These are phyloP conservation scores for Cylindrotheca closterium DNA, from an alignment of 108 stramenopile species.

Conservation along the genomic window DNA sequence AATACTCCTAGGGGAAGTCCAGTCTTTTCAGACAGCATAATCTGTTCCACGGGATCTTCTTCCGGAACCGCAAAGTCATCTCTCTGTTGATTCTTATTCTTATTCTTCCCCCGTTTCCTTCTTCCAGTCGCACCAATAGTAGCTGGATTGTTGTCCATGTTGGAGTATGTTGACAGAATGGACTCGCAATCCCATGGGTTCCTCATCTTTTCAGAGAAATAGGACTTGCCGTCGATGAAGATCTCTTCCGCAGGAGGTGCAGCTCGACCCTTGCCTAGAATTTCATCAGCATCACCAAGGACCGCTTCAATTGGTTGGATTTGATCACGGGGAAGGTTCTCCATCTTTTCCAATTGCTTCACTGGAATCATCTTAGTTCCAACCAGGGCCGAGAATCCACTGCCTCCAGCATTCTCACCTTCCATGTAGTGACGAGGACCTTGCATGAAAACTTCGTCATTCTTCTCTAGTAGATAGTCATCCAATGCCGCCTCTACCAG, in stretches of 20 bases:
- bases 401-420: slow-evolving; percentile 50
- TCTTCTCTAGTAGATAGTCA: slow-evolving; percentile 76
- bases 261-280: slow-evolving; percentile 63
- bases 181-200: slow-evolving; percentile 98
- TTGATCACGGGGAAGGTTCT: slow-evolving; percentile 26
- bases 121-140: slow-evolving; percentile 60
- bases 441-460: slow-evolving; percentile 80
- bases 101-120: slow-evolving; percentile 48
- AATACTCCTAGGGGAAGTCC: slow-evolving; percentile 86
- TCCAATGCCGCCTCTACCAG: slow-evolving; percentile 80
- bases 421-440: slow-evolving; percentile 55
- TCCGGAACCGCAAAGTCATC: slow-evolving; percentile 24
- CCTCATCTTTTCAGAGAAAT: slow-evolving; percentile 64
- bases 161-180: slow-evolving; percentile 94
- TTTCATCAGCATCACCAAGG: slow-evolving; percentile 75
- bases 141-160: slow-evolving; percentile 94
- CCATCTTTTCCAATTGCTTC: slow-evolving; percentile 41
- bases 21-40: slow-evolving; percentile 87
- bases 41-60: slow-evolving; percentile 42
- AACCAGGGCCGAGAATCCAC: slow-evolving; percentile 76
- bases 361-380: slow-evolving; percentile 67
- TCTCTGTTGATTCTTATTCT: slow-evolving; percentile 17
- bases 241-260: slow-evolving; percentile 79
- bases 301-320: slow-evolving; percentile 49
- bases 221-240: slow-evolving; percentile 84